Base-by-base conservation (phyloP, 208 protist species). In the Herpetomonas samuelpessoai region DNA sequence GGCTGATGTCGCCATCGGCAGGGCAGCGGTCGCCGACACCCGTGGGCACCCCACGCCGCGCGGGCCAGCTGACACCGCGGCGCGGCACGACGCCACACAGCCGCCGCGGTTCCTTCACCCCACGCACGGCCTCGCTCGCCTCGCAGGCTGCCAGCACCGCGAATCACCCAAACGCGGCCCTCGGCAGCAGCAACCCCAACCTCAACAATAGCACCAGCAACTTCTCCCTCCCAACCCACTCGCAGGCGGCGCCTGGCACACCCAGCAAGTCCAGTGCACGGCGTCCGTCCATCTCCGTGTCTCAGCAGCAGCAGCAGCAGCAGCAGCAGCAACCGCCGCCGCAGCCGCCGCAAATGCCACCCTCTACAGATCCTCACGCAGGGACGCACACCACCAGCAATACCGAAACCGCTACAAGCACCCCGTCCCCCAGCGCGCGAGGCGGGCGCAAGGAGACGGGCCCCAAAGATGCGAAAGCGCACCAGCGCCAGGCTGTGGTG, bases 301-400 rank as follows among this genome's bases (percentile, higher is more conserved):
- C 6, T 6, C 35, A 41, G 52, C 27, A 2, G 3, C 52, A 39
- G 27, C 63, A 62, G 16, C 62, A 69, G 12, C 62, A 59, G 21
- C 62, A 46, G 48, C 49, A 24, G 18, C 41, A 44, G 1, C 41
- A 19, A 10, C 44, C 53, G 39, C 12, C 44, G 14, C 28, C 30
- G 45, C 62, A 60, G 29, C 25, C 41, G 2, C 57, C 62, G 57
- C 54, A 53, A 49, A 18, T 19, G 12, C 41, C 38, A 6, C 18
- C 41, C 0, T 29, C 46, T 12, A 41, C 35, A 41, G 9, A 6
- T 41, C 35, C 35, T 41, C 35, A 18, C 55, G 19, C 9, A n/a
- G n/a, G n/a, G n/a, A n/a, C 1, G 22, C 50, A 21, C 16, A 24
- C 66, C 3, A 66, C 27, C 38, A 14, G 3, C 38, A 57, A 18